Evolutionary conservation across 2,329 filamentous ascomycete species (phyloP).

Genomic region (Teratosphaeria nubilosa): DNA sequence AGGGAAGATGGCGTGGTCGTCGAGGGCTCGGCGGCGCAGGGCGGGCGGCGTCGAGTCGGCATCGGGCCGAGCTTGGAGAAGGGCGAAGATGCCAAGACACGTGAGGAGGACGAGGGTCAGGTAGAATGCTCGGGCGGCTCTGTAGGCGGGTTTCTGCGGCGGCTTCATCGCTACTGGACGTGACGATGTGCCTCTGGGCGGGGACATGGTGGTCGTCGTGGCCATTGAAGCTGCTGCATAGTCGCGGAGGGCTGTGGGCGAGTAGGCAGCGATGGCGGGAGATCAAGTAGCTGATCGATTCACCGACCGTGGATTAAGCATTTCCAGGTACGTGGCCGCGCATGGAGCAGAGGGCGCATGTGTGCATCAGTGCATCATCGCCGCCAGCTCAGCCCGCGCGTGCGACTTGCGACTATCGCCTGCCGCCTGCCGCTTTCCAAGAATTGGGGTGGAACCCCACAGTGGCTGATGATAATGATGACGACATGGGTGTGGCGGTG

Average conservation of each 20-base stretch:
- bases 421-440: neutral
- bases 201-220: neutral
- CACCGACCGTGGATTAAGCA: neutral
- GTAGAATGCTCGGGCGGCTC: constrained; percentile 38
- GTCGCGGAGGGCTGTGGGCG: neutral
- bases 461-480: too few species aligned
- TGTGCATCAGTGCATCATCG: neutral
- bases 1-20: constrained; percentile 15
- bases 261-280: neutral
- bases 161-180: neutral
- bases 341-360: neutral
- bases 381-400: neutral
- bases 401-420: neutral
- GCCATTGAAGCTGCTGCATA: constrained; percentile 4
- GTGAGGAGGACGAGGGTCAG: constrained; percentile 30
- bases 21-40: constrained; percentile 29
- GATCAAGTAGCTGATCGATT: neutral
- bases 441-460: neutral
- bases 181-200: neutral
- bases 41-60: constrained; percentile 39
- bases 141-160: constrained; percentile 13
- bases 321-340: neutral
- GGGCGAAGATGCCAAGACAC: constrained; percentile 15
- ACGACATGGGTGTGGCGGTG: too few species aligned
- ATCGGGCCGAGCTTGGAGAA: constrained; percentile 11